These are phyloP conservation scores for Plectranthus barbatus DNA, from an alignment of 257 asterid genomes.

Conservation along the genomic window DNA sequence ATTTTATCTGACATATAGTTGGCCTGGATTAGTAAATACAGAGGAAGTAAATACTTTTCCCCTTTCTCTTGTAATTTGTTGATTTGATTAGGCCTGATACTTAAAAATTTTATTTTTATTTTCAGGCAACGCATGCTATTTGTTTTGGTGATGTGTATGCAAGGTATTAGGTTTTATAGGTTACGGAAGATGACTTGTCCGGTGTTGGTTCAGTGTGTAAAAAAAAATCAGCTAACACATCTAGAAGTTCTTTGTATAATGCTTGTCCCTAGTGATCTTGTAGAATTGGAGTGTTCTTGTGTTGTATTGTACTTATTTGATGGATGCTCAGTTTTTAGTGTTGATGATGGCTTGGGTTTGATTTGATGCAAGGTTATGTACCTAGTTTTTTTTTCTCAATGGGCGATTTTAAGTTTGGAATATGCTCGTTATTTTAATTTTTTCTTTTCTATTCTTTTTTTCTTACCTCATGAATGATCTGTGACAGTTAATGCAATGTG, in stretches of 20 bases:
- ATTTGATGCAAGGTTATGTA: not conserved
- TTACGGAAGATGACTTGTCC: slow-evolving; percentile 1
- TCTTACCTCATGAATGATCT: no score
- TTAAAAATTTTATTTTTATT: not conserved
- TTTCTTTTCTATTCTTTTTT: no score
- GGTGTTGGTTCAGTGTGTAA: slow-evolving; percentile 3
- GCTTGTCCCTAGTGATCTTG: not conserved
- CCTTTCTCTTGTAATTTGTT: no score
- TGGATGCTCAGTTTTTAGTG: not conserved
- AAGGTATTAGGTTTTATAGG: slow-evolving; percentile 5
- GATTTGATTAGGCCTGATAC: not conserved
- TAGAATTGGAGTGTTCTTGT: not conserved
- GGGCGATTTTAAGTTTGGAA: no score
- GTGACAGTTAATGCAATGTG: no score
- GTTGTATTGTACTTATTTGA: not conserved
- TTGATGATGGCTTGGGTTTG: not conserved
- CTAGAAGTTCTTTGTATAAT: slow-evolving; percentile 13
- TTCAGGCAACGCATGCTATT: slow-evolving; percentile 7
- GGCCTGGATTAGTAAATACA: not conserved
- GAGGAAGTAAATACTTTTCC: slow-evolving; percentile 1
- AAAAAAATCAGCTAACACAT: slow-evolving; percentile 9
- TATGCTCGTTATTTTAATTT: no score
- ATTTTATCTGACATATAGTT: slow-evolving; percentile 11
- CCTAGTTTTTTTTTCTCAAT: no score
- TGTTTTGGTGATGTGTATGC: slow-evolving; percentile 14